Evolutionary conservation across 306 rosid species (phyloP), one percentile per base, ranked within the genome.

Genomic region (Fragaria iinumae): DNA sequence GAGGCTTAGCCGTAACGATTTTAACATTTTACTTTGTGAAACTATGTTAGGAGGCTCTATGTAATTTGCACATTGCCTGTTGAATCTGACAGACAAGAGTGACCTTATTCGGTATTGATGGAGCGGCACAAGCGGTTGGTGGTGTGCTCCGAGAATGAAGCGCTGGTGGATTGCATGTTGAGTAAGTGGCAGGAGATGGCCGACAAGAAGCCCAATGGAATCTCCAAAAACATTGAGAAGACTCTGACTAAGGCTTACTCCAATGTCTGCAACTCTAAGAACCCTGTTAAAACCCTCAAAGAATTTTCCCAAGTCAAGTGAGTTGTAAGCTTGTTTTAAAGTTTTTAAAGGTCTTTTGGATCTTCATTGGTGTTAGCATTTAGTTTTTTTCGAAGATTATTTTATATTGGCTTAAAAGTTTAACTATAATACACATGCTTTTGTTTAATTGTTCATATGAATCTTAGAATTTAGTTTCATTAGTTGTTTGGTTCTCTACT

Each of bases 261-360:
- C 77, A 94, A 90, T 73, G 45, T 94, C 49, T 89, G 93, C 71
- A 83, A 71, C 88, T 92, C 93, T 74, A 89, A 80, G 83, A 82
- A 29, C 69, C 87, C 95, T 8, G 83, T 94, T 79, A 80, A 23
- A 71, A 90, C 92, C 57, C 83, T 92, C 82, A 90, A 84, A 74
- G 96, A 95, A 18, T 88, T 95, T 72, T 90, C 96, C 65, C 83
- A 77, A 56, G 79, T 92, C 85, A 95, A 90, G 98, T 95, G 84
- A 6, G 89, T 79, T 20, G 29, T 13, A 3, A 45, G 0, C 44
- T n/a, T 38, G 23, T 77, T 80, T 32, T 16, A 11, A 12, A 2
- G 45, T 41, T 45, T 36, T n/a, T 2, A 21, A 6, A 32, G 53
- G 66, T 77, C 60, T 1, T 6, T 43, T 70, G 36, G 11, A 12